Percentiles rank a stretch among this genome's conserved stretches.
phyloP scores from a whole-genome alignment of 139 green algal genomes.

The Deuterostichococcus epilithicus region DNA sequence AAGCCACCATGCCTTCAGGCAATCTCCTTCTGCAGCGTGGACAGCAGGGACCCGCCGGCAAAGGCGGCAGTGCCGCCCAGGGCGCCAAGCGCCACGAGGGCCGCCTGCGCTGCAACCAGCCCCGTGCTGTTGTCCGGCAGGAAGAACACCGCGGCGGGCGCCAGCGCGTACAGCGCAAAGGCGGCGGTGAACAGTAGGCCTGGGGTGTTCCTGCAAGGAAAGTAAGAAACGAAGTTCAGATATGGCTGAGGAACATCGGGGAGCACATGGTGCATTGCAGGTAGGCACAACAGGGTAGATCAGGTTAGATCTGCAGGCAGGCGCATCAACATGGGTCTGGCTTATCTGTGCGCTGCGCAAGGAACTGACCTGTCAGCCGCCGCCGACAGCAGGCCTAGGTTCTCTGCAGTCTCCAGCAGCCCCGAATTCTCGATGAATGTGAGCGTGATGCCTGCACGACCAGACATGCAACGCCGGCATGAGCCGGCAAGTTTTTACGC shows the following conservation, averaged over 20 bases:
- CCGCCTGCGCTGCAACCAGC: slow-evolving; percentile 39
- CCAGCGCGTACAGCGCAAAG: slow-evolving; percentile 32
- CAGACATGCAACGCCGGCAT: too few relatives aligned
- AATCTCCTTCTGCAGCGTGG: slow-evolving; percentile 41
- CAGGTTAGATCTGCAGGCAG: too few relatives aligned
- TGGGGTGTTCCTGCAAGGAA: slow-evolving; percentile 37
- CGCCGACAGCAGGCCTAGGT: slow-evolving; percentile 48
- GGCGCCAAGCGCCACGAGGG: slow-evolving; percentile 20
- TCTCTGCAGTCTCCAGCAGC: slow-evolving; percentile 65
- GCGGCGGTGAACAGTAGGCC: slow-evolving; percentile 32
- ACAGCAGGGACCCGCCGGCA: slow-evolving; percentile 45
- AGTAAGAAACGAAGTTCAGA: too few relatives aligned
- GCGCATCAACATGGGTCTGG: too few relatives aligned
- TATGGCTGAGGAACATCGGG: too few relatives aligned
- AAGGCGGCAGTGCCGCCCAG: slow-evolving; percentile 48
- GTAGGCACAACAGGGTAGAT: too few relatives aligned
- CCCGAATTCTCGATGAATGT: slow-evolving; percentile 68
- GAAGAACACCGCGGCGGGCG: slow-evolving; percentile 47
- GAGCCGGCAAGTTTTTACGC: too few relatives aligned
- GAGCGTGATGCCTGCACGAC: slow-evolving; percentile 42
- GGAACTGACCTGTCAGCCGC: slow-evolving; percentile 35
- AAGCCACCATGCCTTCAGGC: too few relatives aligned
- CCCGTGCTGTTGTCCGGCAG: slow-evolving; percentile 34
- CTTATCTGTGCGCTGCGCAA: not conserved
- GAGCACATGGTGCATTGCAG: too few relatives aligned